Base-by-base conservation (phyloP, 2,329 filamentous ascomycete species). In the Ramularia endophylla region DNA sequence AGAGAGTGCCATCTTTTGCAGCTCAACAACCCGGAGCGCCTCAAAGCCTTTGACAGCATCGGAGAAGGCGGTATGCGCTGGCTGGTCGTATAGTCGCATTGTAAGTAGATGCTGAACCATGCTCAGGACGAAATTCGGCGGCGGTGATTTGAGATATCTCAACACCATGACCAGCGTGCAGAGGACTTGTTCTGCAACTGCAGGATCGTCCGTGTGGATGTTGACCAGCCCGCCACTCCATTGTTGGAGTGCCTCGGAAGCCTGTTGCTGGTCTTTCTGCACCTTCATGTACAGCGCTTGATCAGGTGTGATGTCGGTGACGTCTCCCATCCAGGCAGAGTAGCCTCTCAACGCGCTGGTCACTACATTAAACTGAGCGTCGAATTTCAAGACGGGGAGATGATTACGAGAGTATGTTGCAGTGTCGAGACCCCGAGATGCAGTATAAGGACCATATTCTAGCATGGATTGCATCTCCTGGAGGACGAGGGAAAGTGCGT, bases 1-100 rank as follows among this genome's bases (percentile, higher is more conserved):
- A 55, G 88, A 87, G 47, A 86, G 81, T 5, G 90, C 90, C 29
- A 98, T 72, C 42, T 89, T 79, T 56, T 95, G 88, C 44, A 97
- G 73, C 63, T 98, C 90, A 41, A 87, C 75, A 64, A 88, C 87
- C 55, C 87, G 85, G 57, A 94, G 79, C 3, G 77, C 78, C 60
- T 95, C 88, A 12, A 98, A 73, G 43, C 94, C 87, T 58, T 89
- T 92, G 27, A 95, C 85, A 1, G 89, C 83, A 50, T 97, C 92
- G 11, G 85, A 88, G 62, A 89, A 95, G 3, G 79, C 70, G 29
- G 77, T 74, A 54, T 84, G 78, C 32, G 83, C 78, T 2, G 83
- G 80, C 41, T 85, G 77, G 31, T 86, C 78, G 3, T 77, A 71
- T n/a, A 87, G 80, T 66, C 84, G 83, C 25, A 86, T 88, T 57